These are phyloP conservation scores for Corinectria fuckeliana DNA, from an alignment of 2,329 filamentous ascomycete genomes.

Conservation along the genomic window DNA sequence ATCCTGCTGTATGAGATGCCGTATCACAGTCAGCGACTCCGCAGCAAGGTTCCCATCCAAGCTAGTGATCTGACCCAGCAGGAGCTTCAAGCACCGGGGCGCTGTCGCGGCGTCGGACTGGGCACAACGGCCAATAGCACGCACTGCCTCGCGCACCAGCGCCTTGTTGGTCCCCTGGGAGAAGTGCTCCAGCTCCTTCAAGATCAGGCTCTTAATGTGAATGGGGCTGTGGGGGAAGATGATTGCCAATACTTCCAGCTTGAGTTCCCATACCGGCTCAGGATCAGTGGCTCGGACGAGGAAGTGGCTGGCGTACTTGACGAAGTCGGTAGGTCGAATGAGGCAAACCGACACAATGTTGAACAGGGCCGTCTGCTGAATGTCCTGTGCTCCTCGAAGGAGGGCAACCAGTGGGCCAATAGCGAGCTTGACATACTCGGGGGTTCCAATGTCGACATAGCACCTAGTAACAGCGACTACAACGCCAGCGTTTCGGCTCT, in stretches of 20 bases:
- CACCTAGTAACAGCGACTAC: conserved; percentile 86
- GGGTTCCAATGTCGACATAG: conserved; percentile 83
- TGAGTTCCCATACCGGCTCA: conserved; percentile 85
- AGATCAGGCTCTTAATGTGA: conserved; percentile 81
- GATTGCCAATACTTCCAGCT: conserved; percentile 88
- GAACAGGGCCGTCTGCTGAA: conserved; percentile 87
- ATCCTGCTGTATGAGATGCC: conserved; percentile 93
- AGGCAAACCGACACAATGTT: conserved; percentile 96
- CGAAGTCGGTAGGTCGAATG: conserved; percentile 77
- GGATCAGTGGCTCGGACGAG: conserved; percentile 81
- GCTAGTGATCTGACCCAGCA: conserved; percentile 87
- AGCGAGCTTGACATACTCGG: conserved; percentile 74
- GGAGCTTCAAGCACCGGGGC: conserved; percentile 78
- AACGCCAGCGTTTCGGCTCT: conserved; percentile 92
- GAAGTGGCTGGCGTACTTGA: conserved; percentile 88
- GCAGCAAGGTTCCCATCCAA: conserved; percentile 87
- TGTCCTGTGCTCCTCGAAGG: conserved; percentile 82
- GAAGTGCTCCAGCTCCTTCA: conserved; percentile 95
- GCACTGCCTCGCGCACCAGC: conserved; percentile 86
- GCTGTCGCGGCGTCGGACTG: conserved; percentile 76
- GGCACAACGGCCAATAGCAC: conserved; percentile 92
- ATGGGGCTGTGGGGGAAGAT: conserved; percentile 83
- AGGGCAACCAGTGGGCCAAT: conserved; percentile 88
- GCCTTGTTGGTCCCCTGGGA: conserved; percentile 75
- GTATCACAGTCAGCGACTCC: conserved; percentile 92